These are phyloP conservation scores for Suhomyces faveliae DNA, from an alignment of 805 yeast species.

Conservation along the genomic window DNA sequence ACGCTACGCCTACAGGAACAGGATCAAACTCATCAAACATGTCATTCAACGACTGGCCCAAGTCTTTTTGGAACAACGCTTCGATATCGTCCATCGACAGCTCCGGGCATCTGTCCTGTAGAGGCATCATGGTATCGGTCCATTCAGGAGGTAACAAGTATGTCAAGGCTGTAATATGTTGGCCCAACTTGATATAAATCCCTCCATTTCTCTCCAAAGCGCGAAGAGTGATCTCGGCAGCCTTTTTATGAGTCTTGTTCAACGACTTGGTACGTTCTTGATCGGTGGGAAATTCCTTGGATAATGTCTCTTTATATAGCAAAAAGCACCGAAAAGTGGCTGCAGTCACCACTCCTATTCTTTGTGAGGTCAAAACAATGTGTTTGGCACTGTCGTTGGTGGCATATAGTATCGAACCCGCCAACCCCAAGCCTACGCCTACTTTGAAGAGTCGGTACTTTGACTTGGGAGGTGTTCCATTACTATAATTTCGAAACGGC, in stretches of 20 bases:
- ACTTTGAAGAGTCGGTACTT: constrained; percentile 15
- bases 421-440: constrained; percentile 30
- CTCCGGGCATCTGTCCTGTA: constrained; percentile 87
- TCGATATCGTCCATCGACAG: constrained; percentile 70
- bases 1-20: constrained; percentile 89
- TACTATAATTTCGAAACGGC: background rate
- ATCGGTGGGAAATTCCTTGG: constrained; percentile 37
- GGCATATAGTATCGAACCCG: constrained; percentile 27
- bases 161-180: constrained; percentile 89
- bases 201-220: constrained; percentile 91
- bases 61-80: constrained; percentile 64
- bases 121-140: constrained; percentile 91
- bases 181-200: constrained; percentile 90
- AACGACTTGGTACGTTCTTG: constrained; percentile 54
- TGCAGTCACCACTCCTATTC: constrained; percentile 60
- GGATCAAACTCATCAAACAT: constrained; percentile 65
- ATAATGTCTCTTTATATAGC: constrained; percentile 60
- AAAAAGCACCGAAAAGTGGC: constrained; percentile 76
- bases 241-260: constrained; percentile 63
- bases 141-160: constrained; percentile 89
- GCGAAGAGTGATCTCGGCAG: constrained; percentile 73
- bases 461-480: background rate
- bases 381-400: constrained; percentile 42
- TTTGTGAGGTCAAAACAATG: constrained; percentile 35
- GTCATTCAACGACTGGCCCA: constrained; percentile 59